Conservation (phyloP, 2,329 filamentous ascomycete genomes). For the Stenocarpella maydis region DNA sequence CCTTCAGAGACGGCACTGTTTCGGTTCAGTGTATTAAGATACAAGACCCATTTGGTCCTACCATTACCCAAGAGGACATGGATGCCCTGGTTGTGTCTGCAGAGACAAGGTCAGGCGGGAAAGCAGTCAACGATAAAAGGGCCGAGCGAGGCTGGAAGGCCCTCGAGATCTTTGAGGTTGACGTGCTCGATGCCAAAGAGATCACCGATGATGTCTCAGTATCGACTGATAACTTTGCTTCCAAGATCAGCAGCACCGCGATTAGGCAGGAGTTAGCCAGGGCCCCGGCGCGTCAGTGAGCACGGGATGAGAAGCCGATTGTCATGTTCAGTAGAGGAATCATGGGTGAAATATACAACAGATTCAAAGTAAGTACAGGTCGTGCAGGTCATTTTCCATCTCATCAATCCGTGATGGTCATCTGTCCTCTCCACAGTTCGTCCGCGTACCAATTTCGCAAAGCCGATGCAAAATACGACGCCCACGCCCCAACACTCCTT, state of each 20-base stretch:
- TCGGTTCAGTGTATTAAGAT: slow-evolving; percentile 83
- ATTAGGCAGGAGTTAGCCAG: slow-evolving; percentile 67
- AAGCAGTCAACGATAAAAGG: slow-evolving; percentile 86
- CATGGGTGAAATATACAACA: slow-evolving; percentile 3
- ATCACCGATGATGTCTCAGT: slow-evolving; percentile 52
- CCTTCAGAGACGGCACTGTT: slow-evolving; percentile 67
- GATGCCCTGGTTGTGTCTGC: slow-evolving; percentile 85
- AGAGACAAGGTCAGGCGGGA: slow-evolving; percentile 85
- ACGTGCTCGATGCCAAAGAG: slow-evolving; percentile 79
- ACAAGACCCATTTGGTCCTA: slow-evolving; percentile 88
- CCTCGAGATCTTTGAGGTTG: slow-evolving; percentile 86
- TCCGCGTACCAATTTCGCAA: not conserved
- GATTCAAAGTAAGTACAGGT: slow-evolving; percentile 17
- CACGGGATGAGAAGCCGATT: not conserved
- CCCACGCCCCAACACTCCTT: not conserved
- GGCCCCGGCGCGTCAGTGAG: slow-evolving; percentile 34
- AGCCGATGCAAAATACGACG: not conserved
- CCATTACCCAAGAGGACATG: slow-evolving; percentile 81
- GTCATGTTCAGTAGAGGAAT: slow-evolving; percentile 9
- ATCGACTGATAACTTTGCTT: slow-evolving; percentile 71
- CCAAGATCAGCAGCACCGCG: slow-evolving; percentile 91
- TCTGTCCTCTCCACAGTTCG: not conserved
- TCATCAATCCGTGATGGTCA: not conserved
- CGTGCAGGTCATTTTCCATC: not conserved
- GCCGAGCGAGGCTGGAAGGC: slow-evolving; percentile 76